Evolutionary conservation across 352 stramenopile genomes (phyloP).

Genomic region (Blastocystis sp.): DNA sequence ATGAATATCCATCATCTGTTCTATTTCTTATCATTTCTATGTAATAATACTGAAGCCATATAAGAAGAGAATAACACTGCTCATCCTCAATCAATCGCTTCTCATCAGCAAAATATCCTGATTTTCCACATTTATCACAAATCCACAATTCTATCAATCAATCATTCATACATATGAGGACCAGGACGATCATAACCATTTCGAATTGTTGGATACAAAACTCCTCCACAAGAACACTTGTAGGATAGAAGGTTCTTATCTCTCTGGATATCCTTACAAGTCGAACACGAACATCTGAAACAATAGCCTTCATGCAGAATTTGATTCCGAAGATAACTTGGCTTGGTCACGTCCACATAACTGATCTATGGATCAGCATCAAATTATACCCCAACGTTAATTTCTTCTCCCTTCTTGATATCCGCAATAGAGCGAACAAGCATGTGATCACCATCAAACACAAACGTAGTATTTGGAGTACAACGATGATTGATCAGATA

Average conservation of each 20-base stretch:
- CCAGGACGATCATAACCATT: background rate
- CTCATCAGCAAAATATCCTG: slow-evolving; percentile 18
- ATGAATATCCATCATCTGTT: slow-evolving; percentile 24
- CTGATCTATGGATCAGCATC: background rate
- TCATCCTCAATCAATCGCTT: slow-evolving; percentile 54
- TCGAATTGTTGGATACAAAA: background rate
- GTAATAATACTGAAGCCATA: slow-evolving; percentile 10
- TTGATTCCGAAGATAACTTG: slow-evolving; percentile 25
- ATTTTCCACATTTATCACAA: slow-evolving; percentile 32
- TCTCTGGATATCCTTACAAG: slow-evolving; percentile 4
- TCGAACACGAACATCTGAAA: slow-evolving; percentile 19
- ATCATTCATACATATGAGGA: background rate
- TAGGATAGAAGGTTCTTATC: background rate
- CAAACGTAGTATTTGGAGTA: slow-evolving; percentile 37
- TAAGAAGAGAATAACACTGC: slow-evolving; percentile 32
- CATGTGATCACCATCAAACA: background rate
- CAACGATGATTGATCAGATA: slow-evolving; percentile 51
- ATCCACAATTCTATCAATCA: slow-evolving; percentile 34
- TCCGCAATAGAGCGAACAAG: background rate
- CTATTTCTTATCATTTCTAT: background rate
- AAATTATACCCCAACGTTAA: background rate
- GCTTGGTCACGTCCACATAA: slow-evolving; percentile 24
- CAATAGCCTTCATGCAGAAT: slow-evolving; percentile 33
- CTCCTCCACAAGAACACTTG: slow-evolving; percentile 2
- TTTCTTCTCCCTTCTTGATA: slow-evolving; percentile 41